Percentiles rank a stretch among this genome's conserved stretches.
Evolutionary conservation across 805 yeast species (phyloP).

Genomic region (Jamesozyma jinghongensis): DNA sequence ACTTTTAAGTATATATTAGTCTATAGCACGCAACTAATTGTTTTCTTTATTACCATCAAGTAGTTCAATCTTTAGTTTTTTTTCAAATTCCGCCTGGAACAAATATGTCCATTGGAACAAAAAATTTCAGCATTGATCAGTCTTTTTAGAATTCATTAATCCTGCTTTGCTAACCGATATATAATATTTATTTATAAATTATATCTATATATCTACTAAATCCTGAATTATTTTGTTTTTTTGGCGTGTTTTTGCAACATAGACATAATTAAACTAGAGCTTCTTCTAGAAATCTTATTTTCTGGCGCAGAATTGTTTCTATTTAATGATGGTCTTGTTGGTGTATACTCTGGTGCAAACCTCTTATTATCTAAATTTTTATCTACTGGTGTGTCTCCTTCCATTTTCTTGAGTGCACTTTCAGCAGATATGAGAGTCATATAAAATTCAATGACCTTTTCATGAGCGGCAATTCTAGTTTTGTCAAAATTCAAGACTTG

Average conservation of each 20-base stretch:
- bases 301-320: background rate
- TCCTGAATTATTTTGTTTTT: background rate
- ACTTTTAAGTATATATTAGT: too few species aligned
- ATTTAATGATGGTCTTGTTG: background rate
- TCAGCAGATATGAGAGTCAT: constrained; percentile 33
- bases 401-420: constrained; percentile 16
- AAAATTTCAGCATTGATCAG: too few species aligned
- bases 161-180: too few species aligned
- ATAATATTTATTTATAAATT: background rate
- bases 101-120: too few species aligned
- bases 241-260: too few species aligned
- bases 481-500: constrained; percentile 70
- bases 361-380: background rate
- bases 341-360: constrained; percentile 3
- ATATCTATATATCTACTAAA: background rate
- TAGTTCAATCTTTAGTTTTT: too few species aligned
- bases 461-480: constrained; percentile 57
- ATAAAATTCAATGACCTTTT: constrained; percentile 65
- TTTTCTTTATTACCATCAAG: too few species aligned
- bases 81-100: too few species aligned
- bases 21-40: too few species aligned
- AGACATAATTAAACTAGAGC: too few species aligned
- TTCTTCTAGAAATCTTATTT: background rate
- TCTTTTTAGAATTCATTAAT: too few species aligned
- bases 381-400: background rate